Conservation (phyloP, 2,329 filamentous ascomycete species). For the Mollisia scopiformis region DNA sequence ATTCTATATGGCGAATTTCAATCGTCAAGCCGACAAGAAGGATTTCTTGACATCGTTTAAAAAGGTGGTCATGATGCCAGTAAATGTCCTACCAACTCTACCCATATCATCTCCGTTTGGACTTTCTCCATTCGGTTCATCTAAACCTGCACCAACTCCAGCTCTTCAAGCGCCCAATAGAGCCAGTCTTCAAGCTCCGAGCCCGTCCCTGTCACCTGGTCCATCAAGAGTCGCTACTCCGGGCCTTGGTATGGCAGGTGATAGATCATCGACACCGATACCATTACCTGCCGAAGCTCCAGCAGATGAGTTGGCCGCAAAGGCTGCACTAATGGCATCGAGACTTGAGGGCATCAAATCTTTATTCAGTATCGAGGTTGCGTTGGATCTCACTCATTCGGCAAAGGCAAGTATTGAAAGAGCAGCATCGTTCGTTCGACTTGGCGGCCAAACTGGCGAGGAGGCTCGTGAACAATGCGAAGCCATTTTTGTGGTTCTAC, state of each 20-base stretch:
- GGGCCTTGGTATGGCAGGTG: slow-evolving; percentile 38
- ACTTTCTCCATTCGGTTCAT: slow-evolving; percentile 52
- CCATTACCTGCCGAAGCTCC: slow-evolving; percentile 68
- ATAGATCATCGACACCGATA: slow-evolving; percentile 27
- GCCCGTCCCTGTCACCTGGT: slow-evolving; percentile 24
- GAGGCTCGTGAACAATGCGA: slow-evolving; percentile 89
- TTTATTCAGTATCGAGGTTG: slow-evolving; percentile 95
- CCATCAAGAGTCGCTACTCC: slow-evolving; percentile 55
- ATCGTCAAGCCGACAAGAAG: slow-evolving; percentile 91
- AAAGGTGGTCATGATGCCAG: slow-evolving; percentile 99
- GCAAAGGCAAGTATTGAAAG: slow-evolving; percentile 89
- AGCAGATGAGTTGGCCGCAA: slow-evolving; percentile 89
- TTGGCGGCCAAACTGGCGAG: slow-evolving; percentile 79
- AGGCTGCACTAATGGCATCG: slow-evolving; percentile 96
- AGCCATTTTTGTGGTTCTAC: slow-evolving; percentile 81
- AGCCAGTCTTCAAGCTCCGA: slow-evolving; percentile 33
- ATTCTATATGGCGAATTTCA: slow-evolving; percentile 95
- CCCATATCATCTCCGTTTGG: slow-evolving; percentile 57
- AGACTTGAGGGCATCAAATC: slow-evolving; percentile 93
- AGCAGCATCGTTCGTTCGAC: slow-evolving; percentile 77
- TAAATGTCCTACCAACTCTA: slow-evolving; percentile 81
- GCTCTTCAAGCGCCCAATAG: slow-evolving; percentile 4
- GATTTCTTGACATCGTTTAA: slow-evolving; percentile 97
- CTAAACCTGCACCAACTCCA: slow-evolving; percentile 22
- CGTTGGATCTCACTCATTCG: slow-evolving; percentile 83